phyloP scores from a whole-genome alignment of 495 filamentous ascomycete genomes.

The Penicillium lagena region DNA sequence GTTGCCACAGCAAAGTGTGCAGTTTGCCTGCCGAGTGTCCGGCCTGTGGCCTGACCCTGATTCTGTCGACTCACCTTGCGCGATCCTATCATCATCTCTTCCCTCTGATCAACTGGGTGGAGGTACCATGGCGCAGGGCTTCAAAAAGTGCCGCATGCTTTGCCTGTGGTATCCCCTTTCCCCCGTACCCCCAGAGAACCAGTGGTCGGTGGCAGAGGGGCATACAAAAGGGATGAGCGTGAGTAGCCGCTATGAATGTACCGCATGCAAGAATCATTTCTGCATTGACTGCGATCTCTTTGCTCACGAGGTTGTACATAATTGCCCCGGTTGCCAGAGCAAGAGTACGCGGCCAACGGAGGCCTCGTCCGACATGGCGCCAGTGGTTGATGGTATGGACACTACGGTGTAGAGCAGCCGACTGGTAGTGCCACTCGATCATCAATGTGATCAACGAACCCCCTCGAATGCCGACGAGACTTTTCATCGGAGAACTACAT shows the following conservation, averaged over 20 bases:
- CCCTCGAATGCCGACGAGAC: no score
- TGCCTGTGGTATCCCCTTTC: constrained; percentile 48
- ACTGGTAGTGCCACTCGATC: no score
- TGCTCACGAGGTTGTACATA: constrained; percentile 87
- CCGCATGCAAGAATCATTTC: constrained; percentile 78
- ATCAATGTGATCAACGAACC: no score
- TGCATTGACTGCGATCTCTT: constrained; percentile 98
- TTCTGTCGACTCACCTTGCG: constrained; percentile 92
- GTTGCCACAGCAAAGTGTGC: constrained; percentile 87
- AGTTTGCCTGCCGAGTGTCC: constrained; percentile 87
- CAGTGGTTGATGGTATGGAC: constrained; percentile 23
- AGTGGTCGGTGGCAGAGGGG: constrained; percentile 26
- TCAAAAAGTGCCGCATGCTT: constrained; percentile 36
- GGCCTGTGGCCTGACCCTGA: constrained; percentile 84
- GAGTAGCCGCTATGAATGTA: constrained; percentile 82
- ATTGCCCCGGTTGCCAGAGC: constrained; percentile 91
- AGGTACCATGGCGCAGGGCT: constrained; percentile 77
- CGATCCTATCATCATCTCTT: constrained; percentile 95
- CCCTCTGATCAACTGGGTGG: constrained; percentile 82
- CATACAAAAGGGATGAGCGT: constrained; percentile 64
- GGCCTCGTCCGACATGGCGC: background rate
- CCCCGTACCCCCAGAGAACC: constrained; percentile 35
- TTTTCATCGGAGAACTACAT: no score
- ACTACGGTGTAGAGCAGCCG: constrained; percentile 12
- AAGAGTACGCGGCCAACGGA: constrained; percentile 8